phyloP scores from a whole-genome alignment of 2,329 filamentous ascomycete genomes.

The Paramyrothecium sp. region DNA sequence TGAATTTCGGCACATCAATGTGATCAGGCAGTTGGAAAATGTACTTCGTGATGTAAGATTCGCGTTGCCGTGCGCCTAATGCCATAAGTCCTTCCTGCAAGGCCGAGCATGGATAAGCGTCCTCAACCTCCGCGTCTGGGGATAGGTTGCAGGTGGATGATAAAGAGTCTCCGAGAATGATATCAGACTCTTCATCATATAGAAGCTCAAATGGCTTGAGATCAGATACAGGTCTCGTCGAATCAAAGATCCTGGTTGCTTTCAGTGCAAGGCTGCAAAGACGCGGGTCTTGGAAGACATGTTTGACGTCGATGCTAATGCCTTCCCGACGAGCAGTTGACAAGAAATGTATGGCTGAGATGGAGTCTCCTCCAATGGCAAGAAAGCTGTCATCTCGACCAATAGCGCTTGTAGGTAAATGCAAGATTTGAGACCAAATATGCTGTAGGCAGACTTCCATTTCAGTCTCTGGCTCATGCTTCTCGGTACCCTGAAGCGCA shows the following conservation, averaged over 20 bases:
- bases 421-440: constrained; percentile 13
- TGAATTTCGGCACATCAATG: neutral
- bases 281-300: constrained; percentile 9
- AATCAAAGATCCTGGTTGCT: neutral
- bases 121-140: neutral
- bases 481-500: neutral
- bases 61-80: neutral
- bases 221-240: neutral
- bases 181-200: neutral
- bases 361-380: constrained; percentile 18
- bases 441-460: constrained; percentile 10
- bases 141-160: neutral
- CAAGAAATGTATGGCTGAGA: constrained; percentile 16
- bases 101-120: neutral
- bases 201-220: neutral
- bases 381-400: constrained; percentile 14
- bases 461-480: constrained; percentile 1
- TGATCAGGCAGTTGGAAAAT: neutral
- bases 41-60: neutral
- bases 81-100: neutral
- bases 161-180: neutral
- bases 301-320: neutral
- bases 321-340: neutral
- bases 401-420: constrained; percentile 6
- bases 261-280: constrained; percentile 1